Evolutionary conservation across 352 stramenopile species (phyloP).

Genomic region (Phytophthora aleatoria): DNA sequence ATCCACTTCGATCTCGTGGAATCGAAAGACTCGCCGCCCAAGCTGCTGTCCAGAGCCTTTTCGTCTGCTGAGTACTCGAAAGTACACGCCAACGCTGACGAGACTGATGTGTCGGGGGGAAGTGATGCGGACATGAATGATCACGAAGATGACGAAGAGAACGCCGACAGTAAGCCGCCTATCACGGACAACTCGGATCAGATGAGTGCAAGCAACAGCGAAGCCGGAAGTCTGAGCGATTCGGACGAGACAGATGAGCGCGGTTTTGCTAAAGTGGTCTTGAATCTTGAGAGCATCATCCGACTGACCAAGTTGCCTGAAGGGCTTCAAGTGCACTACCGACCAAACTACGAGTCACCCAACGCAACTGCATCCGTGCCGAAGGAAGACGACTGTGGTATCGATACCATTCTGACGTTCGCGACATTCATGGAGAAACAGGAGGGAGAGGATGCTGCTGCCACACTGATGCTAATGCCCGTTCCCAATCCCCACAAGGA

Average conservation of each 20-base stretch:
- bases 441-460: slow-evolving; percentile 37
- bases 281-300: slow-evolving; percentile 88
- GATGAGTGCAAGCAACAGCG: slow-evolving; percentile 38
- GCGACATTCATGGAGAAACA: slow-evolving; percentile 68
- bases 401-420: slow-evolving; percentile 76
- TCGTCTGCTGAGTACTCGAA: slow-evolving; percentile 47
- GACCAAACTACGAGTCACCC: slow-evolving; percentile 69
- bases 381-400: slow-evolving; percentile 35
- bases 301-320: slow-evolving; percentile 79
- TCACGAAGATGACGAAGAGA: slow-evolving; percentile 21
- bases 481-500: slow-evolving; percentile 43
- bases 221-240: slow-evolving; percentile 42
- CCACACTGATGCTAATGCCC: slow-evolving; percentile 64
- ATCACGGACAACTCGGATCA: slow-evolving; percentile 20
- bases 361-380: slow-evolving; percentile 30
- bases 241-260: slow-evolving; percentile 52
- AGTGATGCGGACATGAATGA: slow-evolving; percentile 1
- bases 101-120: slow-evolving; percentile 3
- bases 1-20: slow-evolving; percentile 68
- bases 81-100: slow-evolving; percentile 10
- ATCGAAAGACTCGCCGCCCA: slow-evolving; percentile 67
- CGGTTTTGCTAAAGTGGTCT: slow-evolving; percentile 59
- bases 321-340: slow-evolving; percentile 83
- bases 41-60: slow-evolving; percentile 67
- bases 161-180: slow-evolving; percentile 27